These are phyloP conservation scores for Aspergillus egyptiacus DNA, from an alignment of 495 filamentous ascomycete species.

Conservation along the genomic window DNA sequence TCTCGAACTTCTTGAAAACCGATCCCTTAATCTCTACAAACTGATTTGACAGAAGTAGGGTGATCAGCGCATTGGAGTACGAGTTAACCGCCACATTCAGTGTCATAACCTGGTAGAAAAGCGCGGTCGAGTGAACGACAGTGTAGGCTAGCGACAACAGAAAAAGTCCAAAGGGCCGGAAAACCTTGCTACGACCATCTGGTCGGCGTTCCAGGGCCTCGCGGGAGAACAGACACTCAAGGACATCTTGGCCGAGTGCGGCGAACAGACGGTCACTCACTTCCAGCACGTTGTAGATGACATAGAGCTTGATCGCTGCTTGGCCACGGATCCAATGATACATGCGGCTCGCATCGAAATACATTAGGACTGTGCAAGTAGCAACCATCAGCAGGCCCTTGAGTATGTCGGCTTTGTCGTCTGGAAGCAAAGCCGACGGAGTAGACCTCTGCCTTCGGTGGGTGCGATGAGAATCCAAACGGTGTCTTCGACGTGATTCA, in stretches of 20 bases:
- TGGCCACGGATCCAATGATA: slow-evolving; percentile 97
- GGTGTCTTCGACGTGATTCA: slow-evolving; percentile 28
- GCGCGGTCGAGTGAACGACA: slow-evolving; percentile 72
- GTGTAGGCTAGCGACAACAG: slow-evolving; percentile 81
- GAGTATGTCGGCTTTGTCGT: slow-evolving; percentile 92
- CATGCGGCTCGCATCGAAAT: slow-evolving; percentile 93
- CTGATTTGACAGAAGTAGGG: slow-evolving; percentile 86
- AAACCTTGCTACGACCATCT: slow-evolving; percentile 86
- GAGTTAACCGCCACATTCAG: slow-evolving; percentile 98
- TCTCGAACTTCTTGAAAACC: slow-evolving; percentile 96
- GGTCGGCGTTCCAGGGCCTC: slow-evolving; percentile 84
- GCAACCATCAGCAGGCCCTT: slow-evolving; percentile 79
- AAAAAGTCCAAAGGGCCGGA: slow-evolving; percentile 87
- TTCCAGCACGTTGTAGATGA: slow-evolving; percentile 96
- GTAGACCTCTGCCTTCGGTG: slow-evolving; percentile 76
- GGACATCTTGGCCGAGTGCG: slow-evolving; percentile 88
- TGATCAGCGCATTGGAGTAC: slow-evolving; percentile 92
- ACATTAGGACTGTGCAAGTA: slow-evolving; percentile 81
- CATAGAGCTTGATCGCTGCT: slow-evolving; percentile 95
- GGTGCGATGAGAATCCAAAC: slow-evolving; percentile 29
- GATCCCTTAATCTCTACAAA: slow-evolving; percentile 98
- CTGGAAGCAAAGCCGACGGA: slow-evolving; percentile 74
- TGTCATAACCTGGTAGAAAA: slow-evolving; percentile 97
- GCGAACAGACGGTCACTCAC: slow-evolving; percentile 80
- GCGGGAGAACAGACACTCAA: slow-evolving; percentile 89